Evolutionary conservation across 2,329 filamentous ascomycete species (phyloP).

Genomic region (Penicillium sp.): DNA sequence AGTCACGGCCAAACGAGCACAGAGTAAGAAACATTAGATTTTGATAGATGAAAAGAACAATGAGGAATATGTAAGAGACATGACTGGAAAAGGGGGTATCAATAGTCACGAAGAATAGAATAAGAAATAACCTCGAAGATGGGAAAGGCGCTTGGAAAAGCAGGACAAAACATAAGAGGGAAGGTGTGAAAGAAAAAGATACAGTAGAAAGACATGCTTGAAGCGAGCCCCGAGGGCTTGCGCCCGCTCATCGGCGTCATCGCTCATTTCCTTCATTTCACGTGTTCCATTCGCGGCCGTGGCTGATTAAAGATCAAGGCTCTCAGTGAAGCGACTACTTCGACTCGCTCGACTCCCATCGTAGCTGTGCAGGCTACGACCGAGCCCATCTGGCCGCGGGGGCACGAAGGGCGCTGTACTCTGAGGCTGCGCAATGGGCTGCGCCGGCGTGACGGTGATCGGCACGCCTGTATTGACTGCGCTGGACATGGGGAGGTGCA

Average conservation of each 20-base stretch:
- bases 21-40: neutral
- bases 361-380: constrained; percentile 41
- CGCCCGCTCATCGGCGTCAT: constrained; percentile 10
- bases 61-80: constrained; percentile 3
- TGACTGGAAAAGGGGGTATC: constrained; percentile 14
- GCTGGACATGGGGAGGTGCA: constrained; percentile 42
- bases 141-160: constrained; percentile 5
- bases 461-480: constrained; percentile 28
- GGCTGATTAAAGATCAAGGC: constrained; percentile 27
- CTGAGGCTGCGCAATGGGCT: constrained; percentile 26
- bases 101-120: constrained; percentile 15
- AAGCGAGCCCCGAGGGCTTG: neutral
- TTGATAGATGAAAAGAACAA: neutral
- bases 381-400: constrained; percentile 38
- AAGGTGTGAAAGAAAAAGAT: neutral
- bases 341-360: constrained; percentile 48
- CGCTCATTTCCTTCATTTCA: constrained; percentile 22
- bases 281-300: constrained; percentile 15
- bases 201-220: neutral
- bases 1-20: neutral
- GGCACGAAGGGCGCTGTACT: constrained; percentile 27
- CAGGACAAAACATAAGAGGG: neutral
- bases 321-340: constrained; percentile 45
- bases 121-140: constrained; percentile 9
- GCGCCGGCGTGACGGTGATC: constrained; percentile 25